Evolutionary conservation across 371 early-diverging fungal genomes (phyloP).

Genomic region (Saksenaea oblongispora): DNA sequence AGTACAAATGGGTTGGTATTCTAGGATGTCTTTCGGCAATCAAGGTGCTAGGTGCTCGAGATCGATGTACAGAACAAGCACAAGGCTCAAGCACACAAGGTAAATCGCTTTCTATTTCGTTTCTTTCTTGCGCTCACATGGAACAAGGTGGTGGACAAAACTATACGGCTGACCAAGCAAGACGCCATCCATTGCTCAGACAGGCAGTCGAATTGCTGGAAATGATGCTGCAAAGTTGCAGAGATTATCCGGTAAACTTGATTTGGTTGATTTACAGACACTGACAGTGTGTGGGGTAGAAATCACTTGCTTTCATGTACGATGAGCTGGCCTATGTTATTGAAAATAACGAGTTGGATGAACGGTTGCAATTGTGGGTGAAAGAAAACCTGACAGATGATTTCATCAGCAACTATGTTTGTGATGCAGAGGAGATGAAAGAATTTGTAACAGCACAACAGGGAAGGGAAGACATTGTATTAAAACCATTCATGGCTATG

Average conservation of each 20-base stretch:
- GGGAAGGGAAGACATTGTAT: neutral
- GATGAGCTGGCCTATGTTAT: constrained; percentile 75
- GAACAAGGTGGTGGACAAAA: constrained; percentile 6
- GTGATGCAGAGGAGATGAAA: constrained; percentile 39
- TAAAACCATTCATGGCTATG: constrained; percentile 42
- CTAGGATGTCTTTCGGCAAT: constrained; percentile 75
- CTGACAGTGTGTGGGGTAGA: constrained; percentile 35
- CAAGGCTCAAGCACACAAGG: constrained; percentile 24
- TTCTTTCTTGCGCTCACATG: neutral
- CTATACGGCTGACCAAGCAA: constrained; percentile 19
- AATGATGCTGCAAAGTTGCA: constrained; percentile 45
- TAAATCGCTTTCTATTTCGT: neutral
- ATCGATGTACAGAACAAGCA: constrained; percentile 15
- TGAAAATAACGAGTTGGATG: constrained; percentile 49
- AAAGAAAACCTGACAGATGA: constrained; percentile 64
- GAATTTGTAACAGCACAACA: constrained; percentile 11
- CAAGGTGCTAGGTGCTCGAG: constrained; percentile 61
- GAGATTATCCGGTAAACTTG: constrained; percentile 49
- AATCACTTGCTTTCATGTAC: constrained; percentile 67
- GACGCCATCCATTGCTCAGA: constrained; percentile 43
- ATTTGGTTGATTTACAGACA: neutral
- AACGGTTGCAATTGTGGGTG: constrained; percentile 67
- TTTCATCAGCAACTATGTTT: constrained; percentile 67
- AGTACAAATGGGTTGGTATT: constrained; percentile 77
- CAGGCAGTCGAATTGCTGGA: constrained; percentile 49